Base-by-base conservation (phyloP, 2,329 filamentous ascomycete genomes). In the Cylindrodendrum hubeiense region DNA sequence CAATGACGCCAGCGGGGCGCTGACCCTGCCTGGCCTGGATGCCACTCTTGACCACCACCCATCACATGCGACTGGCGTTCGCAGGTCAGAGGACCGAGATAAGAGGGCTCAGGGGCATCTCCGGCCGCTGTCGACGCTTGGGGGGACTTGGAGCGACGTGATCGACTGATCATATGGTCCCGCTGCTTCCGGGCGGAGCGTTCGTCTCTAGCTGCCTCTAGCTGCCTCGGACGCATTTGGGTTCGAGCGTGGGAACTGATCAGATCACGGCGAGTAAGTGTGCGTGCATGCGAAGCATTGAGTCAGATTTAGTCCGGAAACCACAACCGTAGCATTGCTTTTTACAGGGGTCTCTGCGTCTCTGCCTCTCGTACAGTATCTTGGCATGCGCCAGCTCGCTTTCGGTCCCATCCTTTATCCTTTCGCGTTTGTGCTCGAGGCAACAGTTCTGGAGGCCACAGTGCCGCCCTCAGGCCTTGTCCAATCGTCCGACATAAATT, bases 51-150 rank as follows among this genome's bases (percentile, higher is more conserved):
- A 63, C 64, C 43, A 60, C 60, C 60, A 65, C 67, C 46, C 63
- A 74, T 73, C 71, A 73, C 71, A 73, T 73, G 71, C 67, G 65
- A 72, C 39, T 51, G 52, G 63, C 59, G 43, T 46, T 67, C 56
- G 71, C 62, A 70, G 71, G 71, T 60, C 54, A 66, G 62, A 65
- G 66, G 63, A 71, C 57, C 53, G 68, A 72, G 71, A 73, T 73
- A 62, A 67, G 59, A 58, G 50, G 43, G 47, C 49, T 46, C 41
- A 41, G 47, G 47, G 41, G 58, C 55, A 39, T 39, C 5, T 8
- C n/a, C 37, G 8, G 37, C 41, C 50, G 41, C 15, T 34, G 43
- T 26, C 21, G 41, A 37, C 47, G 26, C 34, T 34, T 6, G 19
- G 34, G 44, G 34, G 26, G 44, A 60, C 34, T 34, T 6, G 19